Percentiles rank a stretch among this genome's conserved stretches.
phyloP scores from a whole-genome alignment of 2,329 filamentous ascomycete genomes.

The Pseudogymnoascus destructans region DNA sequence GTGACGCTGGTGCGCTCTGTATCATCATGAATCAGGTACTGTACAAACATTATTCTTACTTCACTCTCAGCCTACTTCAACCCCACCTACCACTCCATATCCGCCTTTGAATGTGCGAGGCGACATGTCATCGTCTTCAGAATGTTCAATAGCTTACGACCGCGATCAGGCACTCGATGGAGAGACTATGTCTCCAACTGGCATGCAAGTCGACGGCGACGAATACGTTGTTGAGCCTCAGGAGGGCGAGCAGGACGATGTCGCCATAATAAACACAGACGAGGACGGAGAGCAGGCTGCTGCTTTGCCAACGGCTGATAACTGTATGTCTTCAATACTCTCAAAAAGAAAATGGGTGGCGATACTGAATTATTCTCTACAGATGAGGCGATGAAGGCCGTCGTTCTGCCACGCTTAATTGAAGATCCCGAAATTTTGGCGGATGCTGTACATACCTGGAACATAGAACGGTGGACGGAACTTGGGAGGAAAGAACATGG shows the following conservation, averaged over 20 bases:
- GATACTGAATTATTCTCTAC: constrained; percentile 12
- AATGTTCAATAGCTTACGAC: not conserved
- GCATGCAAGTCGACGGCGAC: constrained; percentile 24
- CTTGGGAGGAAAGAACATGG: constrained; percentile 74
- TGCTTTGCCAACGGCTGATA: constrained; percentile 26
- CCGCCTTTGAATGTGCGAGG: not conserved
- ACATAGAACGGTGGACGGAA: constrained; percentile 69
- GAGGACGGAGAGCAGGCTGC: constrained; percentile 19
- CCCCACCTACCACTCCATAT: not conserved
- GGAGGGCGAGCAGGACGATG: constrained; percentile 28
- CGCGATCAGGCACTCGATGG: constrained; percentile 19
- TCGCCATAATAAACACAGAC: constrained; percentile 30
- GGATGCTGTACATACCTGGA: constrained; percentile 71
- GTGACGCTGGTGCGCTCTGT: not conserved
- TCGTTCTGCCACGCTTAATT: constrained; percentile 56
- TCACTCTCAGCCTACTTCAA: not conserved
- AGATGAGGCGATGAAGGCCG: constrained; percentile 78
- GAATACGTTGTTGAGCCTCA: constrained; percentile 21
- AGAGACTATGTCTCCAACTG: constrained; percentile 24
- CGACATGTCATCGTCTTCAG: not conserved
- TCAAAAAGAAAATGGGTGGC: not conserved
- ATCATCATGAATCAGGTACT: constrained; percentile 7
- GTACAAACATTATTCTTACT: not conserved
- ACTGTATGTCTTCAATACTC: constrained; percentile 24
- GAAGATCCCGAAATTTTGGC: constrained; percentile 70